phyloP scores from a whole-genome alignment of 139 green algal genomes.

The Closterium sp. region DNA sequence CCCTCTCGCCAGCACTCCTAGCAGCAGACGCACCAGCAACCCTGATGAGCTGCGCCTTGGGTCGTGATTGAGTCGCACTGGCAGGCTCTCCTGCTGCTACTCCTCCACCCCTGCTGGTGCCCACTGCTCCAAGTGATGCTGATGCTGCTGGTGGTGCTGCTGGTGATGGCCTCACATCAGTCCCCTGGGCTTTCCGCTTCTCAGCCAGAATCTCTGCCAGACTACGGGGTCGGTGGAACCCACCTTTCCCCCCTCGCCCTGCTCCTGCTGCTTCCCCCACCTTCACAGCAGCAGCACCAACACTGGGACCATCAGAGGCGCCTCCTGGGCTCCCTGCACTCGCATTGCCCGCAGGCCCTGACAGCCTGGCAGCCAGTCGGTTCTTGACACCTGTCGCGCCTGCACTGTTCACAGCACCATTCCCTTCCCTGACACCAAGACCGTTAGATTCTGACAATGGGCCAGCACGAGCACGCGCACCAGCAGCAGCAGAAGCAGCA shows the following conservation, averaged over 20 bases:
- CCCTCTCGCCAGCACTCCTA: not conserved
- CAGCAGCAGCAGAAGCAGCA: not conserved
- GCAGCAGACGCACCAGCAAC: not conserved
- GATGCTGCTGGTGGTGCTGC: not conserved
- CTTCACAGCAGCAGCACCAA: not conserved
- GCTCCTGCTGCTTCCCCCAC: not conserved
- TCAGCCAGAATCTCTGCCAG: not conserved
- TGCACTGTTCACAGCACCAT: not conserved
- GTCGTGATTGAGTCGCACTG: not conserved
- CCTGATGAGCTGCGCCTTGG: not conserved
- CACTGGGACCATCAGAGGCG: not conserved
- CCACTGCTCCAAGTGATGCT: not conserved
- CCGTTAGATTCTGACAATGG: not conserved
- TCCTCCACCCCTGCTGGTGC: not conserved
- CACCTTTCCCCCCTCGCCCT: not conserved
- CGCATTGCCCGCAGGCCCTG: not conserved
- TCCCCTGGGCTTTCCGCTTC: not conserved
- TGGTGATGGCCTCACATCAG: not conserved
- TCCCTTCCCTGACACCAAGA: not conserved
- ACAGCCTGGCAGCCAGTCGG: not conserved
- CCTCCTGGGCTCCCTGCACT: not conserved
- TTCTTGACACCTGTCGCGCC: not conserved
- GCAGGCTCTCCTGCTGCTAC: not conserved
- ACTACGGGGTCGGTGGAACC: not conserved
- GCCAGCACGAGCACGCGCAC: not conserved